These are phyloP conservation scores for Chondrus crispus DNA, from an alignment of 23 red algal species.

Conservation along the genomic window DNA sequence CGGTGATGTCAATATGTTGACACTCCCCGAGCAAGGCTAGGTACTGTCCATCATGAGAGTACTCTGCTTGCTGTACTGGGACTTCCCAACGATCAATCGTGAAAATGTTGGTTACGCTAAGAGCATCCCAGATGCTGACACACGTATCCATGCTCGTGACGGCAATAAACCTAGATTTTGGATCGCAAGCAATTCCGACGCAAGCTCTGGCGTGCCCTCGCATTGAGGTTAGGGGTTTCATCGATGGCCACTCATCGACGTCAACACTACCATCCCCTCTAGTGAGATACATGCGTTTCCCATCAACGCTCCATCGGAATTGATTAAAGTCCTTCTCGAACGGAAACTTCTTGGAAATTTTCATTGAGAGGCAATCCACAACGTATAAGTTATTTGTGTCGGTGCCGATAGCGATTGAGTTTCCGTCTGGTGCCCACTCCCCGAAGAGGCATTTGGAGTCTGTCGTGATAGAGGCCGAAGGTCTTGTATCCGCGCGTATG, in stretches of 20 bases:
- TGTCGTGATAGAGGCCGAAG: constrained; percentile 2
- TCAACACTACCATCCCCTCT: constrained; percentile 49
- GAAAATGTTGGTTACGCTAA: constrained; percentile 42
- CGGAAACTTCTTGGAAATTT: constrained; percentile 13
- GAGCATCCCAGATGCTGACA: constrained; percentile 57
- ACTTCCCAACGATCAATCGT: constrained; percentile 67
- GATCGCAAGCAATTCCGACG: constrained; percentile 51
- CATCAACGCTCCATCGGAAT: constrained; percentile 39
- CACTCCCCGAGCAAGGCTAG: constrained; percentile 35
- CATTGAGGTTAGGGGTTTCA: constrained; percentile 27
- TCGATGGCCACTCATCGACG: constrained; percentile 33
- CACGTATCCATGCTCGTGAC: constrained; percentile 45
- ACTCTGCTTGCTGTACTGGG: constrained; percentile 14
- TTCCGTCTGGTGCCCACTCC: constrained; percentile 51
- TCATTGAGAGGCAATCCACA: constrained; percentile 38
- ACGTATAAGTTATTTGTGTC: constrained; percentile 33
- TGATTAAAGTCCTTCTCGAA: constrained; percentile 55
- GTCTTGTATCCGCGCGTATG: neutral
- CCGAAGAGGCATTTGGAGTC: constrained; percentile 43
- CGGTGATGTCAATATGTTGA: constrained; percentile 52
- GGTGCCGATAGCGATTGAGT: constrained; percentile 26
- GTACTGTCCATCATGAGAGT: constrained; percentile 39
- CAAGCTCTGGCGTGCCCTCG: constrained; percentile 30
- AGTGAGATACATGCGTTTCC: constrained; percentile 9
- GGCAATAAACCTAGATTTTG: constrained; percentile 37